Evolutionary conservation across 805 yeast species (phyloP).

Genomic region (Priceomyces melissophilus): DNA sequence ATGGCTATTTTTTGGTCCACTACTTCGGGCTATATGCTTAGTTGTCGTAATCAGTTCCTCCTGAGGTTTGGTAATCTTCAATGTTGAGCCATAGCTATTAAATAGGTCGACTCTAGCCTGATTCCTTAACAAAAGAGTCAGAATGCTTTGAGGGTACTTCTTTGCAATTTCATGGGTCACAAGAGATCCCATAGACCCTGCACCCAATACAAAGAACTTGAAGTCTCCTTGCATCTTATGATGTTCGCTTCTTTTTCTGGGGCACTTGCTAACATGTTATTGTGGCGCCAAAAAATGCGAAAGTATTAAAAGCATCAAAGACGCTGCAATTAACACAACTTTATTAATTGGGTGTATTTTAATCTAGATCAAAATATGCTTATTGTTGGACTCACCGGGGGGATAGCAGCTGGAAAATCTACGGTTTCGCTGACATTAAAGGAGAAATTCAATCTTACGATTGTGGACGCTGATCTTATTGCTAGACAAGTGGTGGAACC

Average conservation of each 20-base stretch:
- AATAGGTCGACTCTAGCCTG: slow-evolving; percentile 41
- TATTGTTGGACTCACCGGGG: slow-evolving; percentile 94
- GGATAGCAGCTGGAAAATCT: slow-evolving; percentile 95
- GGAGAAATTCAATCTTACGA: slow-evolving; percentile 48
- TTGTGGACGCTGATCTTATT: slow-evolving; percentile 88
- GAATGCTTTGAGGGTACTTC: slow-evolving; percentile 38
- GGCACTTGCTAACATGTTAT: no score
- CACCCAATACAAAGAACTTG: slow-evolving; percentile 44
- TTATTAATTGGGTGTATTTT: no score
- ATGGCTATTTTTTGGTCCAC: slow-evolving; percentile 12
- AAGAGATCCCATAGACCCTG: slow-evolving; percentile 52
- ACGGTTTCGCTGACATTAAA: slow-evolving; percentile 68
- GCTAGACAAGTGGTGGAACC: slow-evolving; percentile 87
- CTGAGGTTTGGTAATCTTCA: slow-evolving; percentile 24
- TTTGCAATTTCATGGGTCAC: slow-evolving; percentile 44
- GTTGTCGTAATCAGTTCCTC: slow-evolving; percentile 15
- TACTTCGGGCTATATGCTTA: slow-evolving; percentile 19
- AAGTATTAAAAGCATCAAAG: no score
- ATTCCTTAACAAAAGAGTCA: slow-evolving; percentile 36
- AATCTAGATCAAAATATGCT: slow-evolving; percentile 50
- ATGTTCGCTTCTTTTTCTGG: no score
- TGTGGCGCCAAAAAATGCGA: no score
- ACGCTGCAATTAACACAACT: no score
- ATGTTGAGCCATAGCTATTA: slow-evolving; percentile 35
- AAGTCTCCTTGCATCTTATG: slow-evolving; percentile 5